These are phyloP conservation scores for Alnus glutinosa DNA, from an alignment of 306 rosid genomes.

Conservation along the genomic window DNA sequence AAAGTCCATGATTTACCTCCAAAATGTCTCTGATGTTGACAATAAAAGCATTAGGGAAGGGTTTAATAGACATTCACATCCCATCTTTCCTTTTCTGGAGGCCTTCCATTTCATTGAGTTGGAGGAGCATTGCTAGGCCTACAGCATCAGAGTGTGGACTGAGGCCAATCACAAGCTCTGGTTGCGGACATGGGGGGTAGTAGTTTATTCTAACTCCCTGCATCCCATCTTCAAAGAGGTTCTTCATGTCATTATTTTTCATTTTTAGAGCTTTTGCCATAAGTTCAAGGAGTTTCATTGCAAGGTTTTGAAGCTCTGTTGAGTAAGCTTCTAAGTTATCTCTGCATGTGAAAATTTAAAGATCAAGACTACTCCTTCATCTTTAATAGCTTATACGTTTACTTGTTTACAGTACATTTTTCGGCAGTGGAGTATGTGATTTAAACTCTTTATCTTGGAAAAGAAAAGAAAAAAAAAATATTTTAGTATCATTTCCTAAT, in stretches of 20 bases:
- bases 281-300: slow-evolving; percentile 17
- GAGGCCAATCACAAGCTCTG: slow-evolving; percentile 40
- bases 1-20: slow-evolving; percentile 28
- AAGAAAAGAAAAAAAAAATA: no score
- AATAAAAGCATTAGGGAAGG: slow-evolving; percentile 31
- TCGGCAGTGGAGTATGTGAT: no score
- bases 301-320: slow-evolving; percentile 16
- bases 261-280: slow-evolving; percentile 29
- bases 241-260: slow-evolving; percentile 23
- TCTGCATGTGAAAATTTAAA: slow-evolving; percentile 3
- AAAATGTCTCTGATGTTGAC: slow-evolving; percentile 39
- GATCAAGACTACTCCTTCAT: no score
- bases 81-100: slow-evolving; percentile 40
- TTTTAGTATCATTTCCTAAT: no score
- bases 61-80: slow-evolving; percentile 35
- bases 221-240: slow-evolving; percentile 31
- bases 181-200: slow-evolving; percentile 48
- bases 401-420: no score
- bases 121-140: slow-evolving; percentile 40
- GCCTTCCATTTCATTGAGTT: slow-evolving; percentile 38
- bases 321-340: slow-evolving; percentile 33
- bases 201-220: slow-evolving; percentile 38
- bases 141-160: slow-evolving; percentile 31
- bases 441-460: no score
- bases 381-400: no score